A percentile compares a stretch with the other conserved stretches of the same genome.
phyloP scores from a whole-genome alignment of 768 basidiomycete genomes.

The Amanita rubescens region DNA sequence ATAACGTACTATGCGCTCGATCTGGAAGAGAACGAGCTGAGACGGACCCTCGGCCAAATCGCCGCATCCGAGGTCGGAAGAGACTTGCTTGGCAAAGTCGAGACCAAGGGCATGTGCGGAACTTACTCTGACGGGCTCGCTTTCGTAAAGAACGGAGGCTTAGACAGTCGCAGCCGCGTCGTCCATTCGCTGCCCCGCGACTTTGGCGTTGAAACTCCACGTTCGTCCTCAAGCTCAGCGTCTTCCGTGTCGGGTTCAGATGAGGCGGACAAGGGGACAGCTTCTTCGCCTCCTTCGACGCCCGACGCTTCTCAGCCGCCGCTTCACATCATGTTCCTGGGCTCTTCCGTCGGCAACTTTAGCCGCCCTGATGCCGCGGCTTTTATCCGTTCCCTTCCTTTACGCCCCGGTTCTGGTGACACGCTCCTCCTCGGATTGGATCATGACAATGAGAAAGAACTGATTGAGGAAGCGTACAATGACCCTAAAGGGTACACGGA shows the following conservation, averaged over 20 bases:
- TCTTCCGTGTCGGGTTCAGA: constrained; percentile 11
- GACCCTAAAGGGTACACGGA: constrained; percentile 67
- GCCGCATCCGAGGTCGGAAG: constrained; percentile 53
- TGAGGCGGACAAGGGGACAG: constrained; percentile 16
- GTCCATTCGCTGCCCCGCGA: neutral
- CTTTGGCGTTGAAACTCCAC: neutral
- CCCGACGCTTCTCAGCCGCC: constrained; percentile 41
- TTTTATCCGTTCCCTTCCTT: constrained; percentile 75
- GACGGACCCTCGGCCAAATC: constrained; percentile 69
- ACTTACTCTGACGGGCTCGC: constrained; percentile 88
- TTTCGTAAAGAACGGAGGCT: constrained; percentile 62
- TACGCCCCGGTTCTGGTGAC: constrained; percentile 68
- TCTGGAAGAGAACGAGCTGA: constrained; percentile 80
- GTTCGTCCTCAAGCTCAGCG: constrained; percentile 10
- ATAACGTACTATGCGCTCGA: constrained; percentile 91
- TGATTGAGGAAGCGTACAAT: constrained; percentile 83
- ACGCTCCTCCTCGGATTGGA: constrained; percentile 90
- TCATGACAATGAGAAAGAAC: constrained; percentile 61
- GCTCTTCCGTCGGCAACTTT: constrained; percentile 92
- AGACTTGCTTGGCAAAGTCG: constrained; percentile 61
- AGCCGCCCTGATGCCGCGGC: constrained; percentile 53
- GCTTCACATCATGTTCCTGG: constrained; percentile 84
- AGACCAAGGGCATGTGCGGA: constrained; percentile 80
- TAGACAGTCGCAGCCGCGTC: constrained; percentile 22
- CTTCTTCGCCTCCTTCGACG: constrained; percentile 34